Evolutionary conservation across 176 grass and related monocot species (phyloP), one percentile per base, ranked within the genome.

Genomic region (Lolium perenne): DNA sequence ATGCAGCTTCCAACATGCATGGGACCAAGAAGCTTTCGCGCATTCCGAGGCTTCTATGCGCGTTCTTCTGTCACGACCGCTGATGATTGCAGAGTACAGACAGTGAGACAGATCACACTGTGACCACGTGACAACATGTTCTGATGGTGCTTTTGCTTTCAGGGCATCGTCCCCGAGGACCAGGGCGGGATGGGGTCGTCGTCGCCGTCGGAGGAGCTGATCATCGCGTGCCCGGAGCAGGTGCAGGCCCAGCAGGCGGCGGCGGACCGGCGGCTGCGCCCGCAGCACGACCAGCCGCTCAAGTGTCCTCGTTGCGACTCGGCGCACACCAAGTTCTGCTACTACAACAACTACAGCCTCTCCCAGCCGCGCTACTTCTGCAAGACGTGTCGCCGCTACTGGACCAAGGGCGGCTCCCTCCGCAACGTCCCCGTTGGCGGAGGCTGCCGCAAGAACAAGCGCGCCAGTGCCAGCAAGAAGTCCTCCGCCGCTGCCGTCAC

Each of bases 301-400:
- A 97, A 97, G 90, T 97, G 95, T 89, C 95, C 95, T 67, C 85
- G 95, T 2, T 97, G 95, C 71, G 93, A 97, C 35, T 97, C 95
- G 4, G 86, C 91, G 50, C 92, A 97, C 80, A 97, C 95, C 93
- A 97, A 95, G 82, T 97, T 97, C 93, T 97, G 95, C 91, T 97
- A 97, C 89, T 97, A 97, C 93, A 97, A 97, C 89, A 97, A 97
- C 80, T 97, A 97, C 87, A 97, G 95, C 66, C 89, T 97, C 87
- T 95, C 95, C 23, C 95, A 97, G 85, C 95, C 95, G 7, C 88
- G 95, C 70, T 97, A 97, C 93, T 97, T 97, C 82, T 97, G 95
- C 91, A 97, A 97, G 89, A 97, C 95, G 20, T 97, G 95, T 87
- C 89, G 95, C 45, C 91, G 95, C 75, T 97, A 97, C 69, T 97